Conservation (phyloP, 345 rosid genomes). For the Draba incana region DNA sequence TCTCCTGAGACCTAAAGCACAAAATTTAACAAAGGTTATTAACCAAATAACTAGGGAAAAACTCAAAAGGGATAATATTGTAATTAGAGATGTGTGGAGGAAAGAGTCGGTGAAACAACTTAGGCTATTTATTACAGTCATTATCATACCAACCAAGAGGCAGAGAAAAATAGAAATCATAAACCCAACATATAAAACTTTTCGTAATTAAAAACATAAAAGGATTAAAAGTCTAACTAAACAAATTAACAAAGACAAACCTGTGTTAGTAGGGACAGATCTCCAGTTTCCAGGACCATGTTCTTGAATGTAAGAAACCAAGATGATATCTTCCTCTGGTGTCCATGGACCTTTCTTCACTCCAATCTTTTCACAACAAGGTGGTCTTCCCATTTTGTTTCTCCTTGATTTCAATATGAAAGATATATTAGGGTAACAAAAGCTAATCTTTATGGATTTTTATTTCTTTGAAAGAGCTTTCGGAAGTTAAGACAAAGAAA, state of each 20-base stretch:
- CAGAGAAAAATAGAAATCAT: constrained; percentile 15
- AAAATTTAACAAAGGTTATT: constrained; percentile 19
- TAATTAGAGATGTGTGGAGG: constrained; percentile 26
- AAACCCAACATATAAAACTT: not conserved
- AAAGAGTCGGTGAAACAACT: constrained; percentile 37
- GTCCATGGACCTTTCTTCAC: constrained; percentile 99
- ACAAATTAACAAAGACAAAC: constrained; percentile 40
- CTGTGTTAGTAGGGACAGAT: constrained; percentile 85
- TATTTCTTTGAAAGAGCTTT: not conserved
- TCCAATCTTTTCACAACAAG: constrained; percentile 89
- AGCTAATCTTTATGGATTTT: constrained; percentile 7
- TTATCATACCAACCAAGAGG: constrained; percentile 52
- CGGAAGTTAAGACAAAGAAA: constrained; percentile 26
- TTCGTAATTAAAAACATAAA: constrained; percentile 4
- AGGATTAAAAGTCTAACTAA: not conserved
- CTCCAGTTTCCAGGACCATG: constrained; percentile 99
- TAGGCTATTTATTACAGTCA: constrained; percentile 41
- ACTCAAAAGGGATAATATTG: not conserved
- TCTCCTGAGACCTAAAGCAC: constrained; percentile 74
- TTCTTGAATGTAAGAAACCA: constrained; percentile 92
- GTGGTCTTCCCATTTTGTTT: constrained; percentile 83
- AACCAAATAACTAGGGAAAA: constrained; percentile 7
- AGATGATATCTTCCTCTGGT: constrained; percentile 94
- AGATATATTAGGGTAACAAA: not conserved
- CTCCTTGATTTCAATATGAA: constrained; percentile 9